Evolutionary conservation across 2,329 filamentous ascomycete species (phyloP).

Genomic region (Trichocomaceae sp.): DNA sequence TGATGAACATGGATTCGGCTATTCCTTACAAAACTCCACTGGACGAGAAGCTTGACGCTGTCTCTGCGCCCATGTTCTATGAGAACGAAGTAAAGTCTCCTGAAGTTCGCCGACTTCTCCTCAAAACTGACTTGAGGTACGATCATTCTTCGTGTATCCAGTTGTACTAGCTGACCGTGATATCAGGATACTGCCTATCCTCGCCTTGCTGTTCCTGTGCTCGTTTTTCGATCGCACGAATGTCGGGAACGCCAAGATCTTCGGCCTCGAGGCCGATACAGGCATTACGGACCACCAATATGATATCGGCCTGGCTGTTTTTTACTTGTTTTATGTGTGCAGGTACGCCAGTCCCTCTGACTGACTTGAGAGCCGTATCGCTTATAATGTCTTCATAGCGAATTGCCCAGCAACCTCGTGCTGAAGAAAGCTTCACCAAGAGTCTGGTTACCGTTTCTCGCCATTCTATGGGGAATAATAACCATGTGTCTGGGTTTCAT

Average conservation of each 20-base stretch:
- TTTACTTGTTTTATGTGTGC: conserved; percentile 55
- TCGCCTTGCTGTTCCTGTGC: conserved; percentile 60
- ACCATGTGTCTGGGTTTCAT: conserved; percentile 40
- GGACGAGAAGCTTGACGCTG: conserved; percentile 18
- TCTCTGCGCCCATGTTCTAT: conserved; percentile 16
- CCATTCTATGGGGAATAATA: conserved; percentile 52
- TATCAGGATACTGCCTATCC: conserved; percentile 53
- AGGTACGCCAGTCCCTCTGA: conserved; percentile 36
- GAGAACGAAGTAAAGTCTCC: conserved; percentile 26
- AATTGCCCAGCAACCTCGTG: conserved; percentile 59
- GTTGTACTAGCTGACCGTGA: neutral
- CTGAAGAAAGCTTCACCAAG: conserved; percentile 56
- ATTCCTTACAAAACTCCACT: conserved; percentile 20
- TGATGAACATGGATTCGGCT: neutral
- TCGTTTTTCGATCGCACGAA: conserved; percentile 65
- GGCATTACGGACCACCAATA: conserved; percentile 57
- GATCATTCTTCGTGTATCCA: neutral
- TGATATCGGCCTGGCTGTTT: conserved; percentile 57
- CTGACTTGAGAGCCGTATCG: neutral
- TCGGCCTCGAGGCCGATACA: conserved; percentile 54
- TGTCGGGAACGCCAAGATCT: conserved; percentile 63
- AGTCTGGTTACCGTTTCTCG: conserved; percentile 55
- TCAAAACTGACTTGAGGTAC: conserved; percentile 50
- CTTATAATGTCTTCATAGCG: conserved; percentile 34
- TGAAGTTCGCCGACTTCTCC: conserved; percentile 36